Evolutionary conservation across 2,329 filamentous ascomycete genomes (phyloP), one percentile per base, ranked within the genome.

Genomic region (Beauveria medogensis): DNA sequence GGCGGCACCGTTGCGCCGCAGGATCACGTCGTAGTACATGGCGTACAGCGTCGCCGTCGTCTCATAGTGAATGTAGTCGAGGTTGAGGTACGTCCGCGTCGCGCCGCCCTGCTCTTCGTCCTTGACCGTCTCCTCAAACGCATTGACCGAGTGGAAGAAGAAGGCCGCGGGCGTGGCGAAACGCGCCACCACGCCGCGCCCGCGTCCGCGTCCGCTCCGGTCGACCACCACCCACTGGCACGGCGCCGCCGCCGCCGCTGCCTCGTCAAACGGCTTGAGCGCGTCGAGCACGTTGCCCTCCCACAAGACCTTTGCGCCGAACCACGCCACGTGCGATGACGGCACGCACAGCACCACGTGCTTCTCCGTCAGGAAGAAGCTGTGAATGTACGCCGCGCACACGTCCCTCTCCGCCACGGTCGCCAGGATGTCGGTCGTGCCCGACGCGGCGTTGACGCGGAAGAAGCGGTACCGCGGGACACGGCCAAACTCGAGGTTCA

Each of bases 141-240:
- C 81, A 65, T 92, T 92, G 69, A 89, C 77, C 1, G 81, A 82
- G 73, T 92, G 89, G 72, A 92, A 92, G 70, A 81, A 84, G 76
- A 90, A 92, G 62, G 85, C 84, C 0, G 86, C 78, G 0, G 80
- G 76, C 41, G 81, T 84, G 43, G 84, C 77, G 67, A 86, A 90
- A 2, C 77, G 81, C 22, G 82, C 85, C 1, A 91, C 77, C 0
- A 91, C 72, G 0, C 88, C 88, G 50, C 77, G 75, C 2, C 77
- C 79, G 14, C 74, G 71, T n/a, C 68, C 76, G n/a, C 22, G 22
- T 22, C 22, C 22, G 22, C 22, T 22, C 3, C 88, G 83, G 68
- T 91, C 88, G 34, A 92, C 71, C 1, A 92, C 80, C 66, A 87
- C 84, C 89, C 89, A 92, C 24, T 71, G 80, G 34, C 82, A 82